Base-by-base conservation (phyloP, 2,329 filamentous ascomycete genomes). In the Aspergillus viridinutans region DNA sequence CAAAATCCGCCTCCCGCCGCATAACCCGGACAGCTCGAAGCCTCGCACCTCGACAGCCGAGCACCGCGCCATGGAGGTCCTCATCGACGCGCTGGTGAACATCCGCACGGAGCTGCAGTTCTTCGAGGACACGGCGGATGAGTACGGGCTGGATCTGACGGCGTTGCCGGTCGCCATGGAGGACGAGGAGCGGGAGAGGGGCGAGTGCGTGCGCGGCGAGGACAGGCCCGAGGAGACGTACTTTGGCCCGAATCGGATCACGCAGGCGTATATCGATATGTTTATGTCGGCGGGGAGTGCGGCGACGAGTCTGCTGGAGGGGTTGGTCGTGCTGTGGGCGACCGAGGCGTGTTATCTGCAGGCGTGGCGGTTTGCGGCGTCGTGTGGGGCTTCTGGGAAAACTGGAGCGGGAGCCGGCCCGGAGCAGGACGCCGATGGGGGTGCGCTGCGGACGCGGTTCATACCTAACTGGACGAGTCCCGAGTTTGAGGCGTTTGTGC, bases 241-340 rank as follows among this genome's bases (percentile, higher is more conserved):
- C 3, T 62, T 67, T 38, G 59, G 55, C 0, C 52, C 74, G 3
- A 78, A 73, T 3, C 75, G 75, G 3, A 79, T 82, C 42, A 85
- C 83, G 0, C 76, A 78, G 52, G 80, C 79, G 6, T 80, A 84
- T 62, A 74, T 83, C n/a, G 82, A 85, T 66, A 72, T 85, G 21
- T 81, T 90, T 4, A 81, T 85, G 55, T 80, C 78, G n/a, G 80
- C 80, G 3, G 78, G 82, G 12, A 78, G 79, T 52, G 74, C 80
- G 0, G 78, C 76, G 7, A 76, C 77, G 2, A 79, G 74, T 1
- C 68, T 90, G 66, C 74, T 92, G 2, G 87, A 91, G 68, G 87
- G 86, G 5, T 78, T 90, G 59, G 81, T 90, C 2, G 80, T 90
- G n/a, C 81, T 92, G 25, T 92, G 88, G 85, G 85, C 85, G n/a